Conservation (phyloP, 2,329 filamentous ascomycete species). For the Colletotrichum simmondsii region DNA sequence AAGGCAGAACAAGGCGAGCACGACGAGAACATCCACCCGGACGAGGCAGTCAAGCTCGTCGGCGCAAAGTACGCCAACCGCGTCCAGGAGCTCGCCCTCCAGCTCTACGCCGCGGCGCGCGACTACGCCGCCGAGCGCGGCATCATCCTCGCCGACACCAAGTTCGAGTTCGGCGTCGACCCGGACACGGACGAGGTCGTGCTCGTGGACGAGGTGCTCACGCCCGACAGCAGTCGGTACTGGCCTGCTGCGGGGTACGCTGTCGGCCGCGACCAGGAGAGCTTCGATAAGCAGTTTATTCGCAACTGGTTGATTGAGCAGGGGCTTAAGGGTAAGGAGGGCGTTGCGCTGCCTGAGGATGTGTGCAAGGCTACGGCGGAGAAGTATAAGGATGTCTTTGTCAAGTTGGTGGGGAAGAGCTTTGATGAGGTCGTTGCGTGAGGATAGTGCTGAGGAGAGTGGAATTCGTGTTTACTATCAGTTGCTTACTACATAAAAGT, state of each 20-base stretch:
- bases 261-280: conserved; percentile 79
- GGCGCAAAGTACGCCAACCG: conserved; percentile 71
- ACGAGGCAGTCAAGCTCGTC: conserved; percentile 71
- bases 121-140: conserved; percentile 73
- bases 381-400: conserved; percentile 79
- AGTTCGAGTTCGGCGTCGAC: conserved; percentile 75
- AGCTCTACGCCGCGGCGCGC: conserved; percentile 71
- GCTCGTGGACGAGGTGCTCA: conserved; percentile 85
- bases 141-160: conserved; percentile 77
- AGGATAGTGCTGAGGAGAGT: fast-evolving
- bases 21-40: conserved; percentile 86
- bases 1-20: conserved; percentile 84
- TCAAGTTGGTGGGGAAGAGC: conserved; percentile 68
- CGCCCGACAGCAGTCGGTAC: conserved; percentile 85
- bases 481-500: not conserved
- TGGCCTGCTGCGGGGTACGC: conserved; percentile 82
- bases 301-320: conserved; percentile 82
- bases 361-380: conserved; percentile 74
- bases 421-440: conserved; percentile 44
- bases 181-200: conserved; percentile 74
- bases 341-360: conserved; percentile 78
- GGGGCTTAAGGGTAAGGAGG: conserved; percentile 80
- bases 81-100: conserved; percentile 73
- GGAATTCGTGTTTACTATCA: not conserved
- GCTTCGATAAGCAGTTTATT: conserved; percentile 89